Base-by-base conservation (phyloP, 2,329 filamentous ascomycete species). In the Fusarium citri region DNA sequence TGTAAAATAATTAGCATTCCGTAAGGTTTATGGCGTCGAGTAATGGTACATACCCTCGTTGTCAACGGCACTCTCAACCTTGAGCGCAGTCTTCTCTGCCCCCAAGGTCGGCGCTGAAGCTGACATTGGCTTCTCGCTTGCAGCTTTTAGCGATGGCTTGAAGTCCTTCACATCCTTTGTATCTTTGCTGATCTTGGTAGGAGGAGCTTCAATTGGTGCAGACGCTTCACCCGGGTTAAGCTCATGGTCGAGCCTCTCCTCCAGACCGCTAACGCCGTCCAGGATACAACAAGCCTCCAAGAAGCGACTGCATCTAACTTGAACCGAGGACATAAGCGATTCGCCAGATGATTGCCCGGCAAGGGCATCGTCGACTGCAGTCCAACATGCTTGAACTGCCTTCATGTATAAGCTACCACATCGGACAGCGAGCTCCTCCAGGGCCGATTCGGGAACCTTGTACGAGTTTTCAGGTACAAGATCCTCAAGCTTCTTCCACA, bases 331-430 rank as follows among this genome's bases (percentile, higher is more conserved):
- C 47, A 86, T 79, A 28, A 89, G 81, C 20, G 85, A 81, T 55
- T 89, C 87, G 5, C 83, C 82, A 6, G 81, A 80, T 0, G 78
- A 77, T 31, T 79, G 78, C 2, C 84, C 86, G 0, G 81, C 78
- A 10, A 88, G 78, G 60, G 89, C 87, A 41, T 87, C 84, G 51
- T 94, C 91, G 4, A 91, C 89, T n/a, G 91, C 89, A 61, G 85
- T 85, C 83, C 91, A 90, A 72, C 92, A 94, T 5, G 88, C 85
- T 75, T 92, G 87, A 3, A 93, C 91, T 1, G 91, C 92, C 74
- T 90, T 91, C 86, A 89, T 91, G 78, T 94, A 95, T 0, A 92
- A 83, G 10, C 88, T 91, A 16, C 92, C 92, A 71, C 92, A 94
- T 75, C 88, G 88, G 6, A 88, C 87, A 0, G 89, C 86, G 3